These are phyloP conservation scores for Lichtheimia corymbifera DNA, from an alignment of 371 early-diverging fungal genomes.

Conservation along the genomic window DNA sequence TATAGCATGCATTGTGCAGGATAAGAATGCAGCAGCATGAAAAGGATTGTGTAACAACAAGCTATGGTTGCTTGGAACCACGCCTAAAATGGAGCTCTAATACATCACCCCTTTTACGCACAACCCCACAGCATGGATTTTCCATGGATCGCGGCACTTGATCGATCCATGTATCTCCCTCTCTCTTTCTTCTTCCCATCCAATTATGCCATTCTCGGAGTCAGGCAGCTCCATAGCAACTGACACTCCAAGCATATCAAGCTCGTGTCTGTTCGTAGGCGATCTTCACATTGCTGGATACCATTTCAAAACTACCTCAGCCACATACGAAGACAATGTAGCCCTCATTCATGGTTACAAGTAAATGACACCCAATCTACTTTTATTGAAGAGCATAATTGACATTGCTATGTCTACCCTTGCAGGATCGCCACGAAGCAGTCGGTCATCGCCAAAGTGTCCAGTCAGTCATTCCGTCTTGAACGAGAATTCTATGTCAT, in stretches of 20 bases:
- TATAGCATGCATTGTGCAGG: too few species aligned
- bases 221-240: slow-evolving; percentile 6
- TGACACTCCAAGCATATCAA: background rate
- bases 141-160: too few species aligned
- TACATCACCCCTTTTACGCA: too few species aligned
- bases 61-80: too few species aligned
- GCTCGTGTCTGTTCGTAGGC: background rate
- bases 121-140: too few species aligned
- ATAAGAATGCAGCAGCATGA: too few species aligned
- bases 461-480: slow-evolving; percentile 35
- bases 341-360: slow-evolving; percentile 40
- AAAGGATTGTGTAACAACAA: too few species aligned
- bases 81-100: too few species aligned
- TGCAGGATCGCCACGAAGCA: slow-evolving; percentile 13
- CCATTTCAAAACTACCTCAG: slow-evolving; percentile 35
- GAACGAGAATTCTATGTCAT: slow-evolving; percentile 48
- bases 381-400: background rate
- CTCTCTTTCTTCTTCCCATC: background rate
- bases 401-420: background rate
- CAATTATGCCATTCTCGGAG: slow-evolving; percentile 3
- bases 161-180: background rate
- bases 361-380: slow-evolving; percentile 14
- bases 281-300: slow-evolving; percentile 40
- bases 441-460: slow-evolving; percentile 43
- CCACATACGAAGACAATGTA: slow-evolving; percentile 37